Evolutionary conservation across 306 rosid genomes (phyloP).

Genomic region (Ziziphus jujuba): DNA sequence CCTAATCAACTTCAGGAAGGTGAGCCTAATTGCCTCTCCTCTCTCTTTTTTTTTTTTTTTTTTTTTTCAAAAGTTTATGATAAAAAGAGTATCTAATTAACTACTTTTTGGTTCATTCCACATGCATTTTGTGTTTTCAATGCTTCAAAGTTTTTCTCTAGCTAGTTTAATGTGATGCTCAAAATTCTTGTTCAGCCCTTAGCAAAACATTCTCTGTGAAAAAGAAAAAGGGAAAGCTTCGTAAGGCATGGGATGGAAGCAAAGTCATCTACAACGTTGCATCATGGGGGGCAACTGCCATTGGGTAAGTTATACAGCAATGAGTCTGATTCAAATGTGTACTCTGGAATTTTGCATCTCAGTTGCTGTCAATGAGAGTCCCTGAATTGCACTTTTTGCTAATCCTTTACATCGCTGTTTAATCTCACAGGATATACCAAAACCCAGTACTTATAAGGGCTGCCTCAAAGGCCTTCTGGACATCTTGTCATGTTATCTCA

Average conservation of each 20-base stretch:
- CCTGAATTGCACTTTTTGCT: background rate
- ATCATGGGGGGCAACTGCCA: slow-evolving; percentile 97
- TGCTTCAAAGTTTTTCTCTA: background rate
- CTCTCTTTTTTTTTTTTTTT: too few relatives aligned
- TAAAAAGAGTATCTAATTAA: slow-evolving; percentile 1
- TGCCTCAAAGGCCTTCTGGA: slow-evolving; percentile 87
- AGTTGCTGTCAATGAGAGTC: background rate
- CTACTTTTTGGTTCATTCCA: background rate
- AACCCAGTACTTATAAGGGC: slow-evolving; percentile 74
- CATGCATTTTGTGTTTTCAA: slow-evolving; percentile 9
- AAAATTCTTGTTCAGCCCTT: slow-evolving; percentile 56
- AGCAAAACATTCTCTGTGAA: slow-evolving; percentile 90
- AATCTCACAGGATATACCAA: slow-evolving; percentile 77
- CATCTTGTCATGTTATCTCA: slow-evolving; percentile 87
- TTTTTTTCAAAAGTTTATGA: slow-evolving; percentile 1
- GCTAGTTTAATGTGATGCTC: slow-evolving; percentile 22
- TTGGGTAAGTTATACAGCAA: slow-evolving; percentile 56
- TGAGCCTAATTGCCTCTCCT: slow-evolving; percentile 34
- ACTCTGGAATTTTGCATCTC: background rate
- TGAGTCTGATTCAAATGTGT: background rate
- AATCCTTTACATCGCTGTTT: slow-evolving; percentile 1
- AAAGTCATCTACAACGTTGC: slow-evolving; percentile 93
- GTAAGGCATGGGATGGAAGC: slow-evolving; percentile 98
- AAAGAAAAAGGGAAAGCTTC: slow-evolving; percentile 92
- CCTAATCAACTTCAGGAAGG: slow-evolving; percentile 94